These are phyloP conservation scores for Pyrenophora graminea DNA, from an alignment of 2,329 filamentous ascomycete genomes.

Conservation along the genomic window DNA sequence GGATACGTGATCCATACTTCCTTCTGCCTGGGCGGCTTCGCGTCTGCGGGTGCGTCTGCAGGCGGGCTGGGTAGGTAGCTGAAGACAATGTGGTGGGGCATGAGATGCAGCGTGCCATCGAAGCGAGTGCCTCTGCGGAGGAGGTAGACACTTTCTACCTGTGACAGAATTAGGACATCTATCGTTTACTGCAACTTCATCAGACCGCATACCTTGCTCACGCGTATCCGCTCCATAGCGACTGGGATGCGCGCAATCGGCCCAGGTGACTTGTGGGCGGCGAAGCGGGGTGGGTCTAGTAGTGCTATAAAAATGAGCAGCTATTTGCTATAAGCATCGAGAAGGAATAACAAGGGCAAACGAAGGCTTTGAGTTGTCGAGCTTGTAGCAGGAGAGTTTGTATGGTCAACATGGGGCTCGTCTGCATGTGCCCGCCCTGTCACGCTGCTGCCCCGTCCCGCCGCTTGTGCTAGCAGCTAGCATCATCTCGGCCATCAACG, in stretches of 20 bases:
- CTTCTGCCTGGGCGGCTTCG: conserved; percentile 56
- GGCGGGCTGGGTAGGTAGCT: conserved; percentile 56
- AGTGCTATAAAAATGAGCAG: conserved; percentile 5
- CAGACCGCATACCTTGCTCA: conserved; percentile 48
- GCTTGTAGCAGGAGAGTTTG: conserved; percentile 12
- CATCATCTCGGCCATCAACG: conserved; percentile 25
- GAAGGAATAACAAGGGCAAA: conserved; percentile 1
- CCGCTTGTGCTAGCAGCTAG: conserved; percentile 21
- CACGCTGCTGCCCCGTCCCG: conserved; percentile 26
- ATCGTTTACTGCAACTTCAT: neutral
- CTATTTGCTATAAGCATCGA: conserved; percentile 8
- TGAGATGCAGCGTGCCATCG: conserved; percentile 65
- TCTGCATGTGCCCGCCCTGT: conserved; percentile 28
- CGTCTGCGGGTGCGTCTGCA: conserved; percentile 40
- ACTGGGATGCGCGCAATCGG: neutral
- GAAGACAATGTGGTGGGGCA: conserved; percentile 68
- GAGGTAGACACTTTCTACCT: conserved; percentile 67
- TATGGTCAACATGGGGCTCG: conserved; percentile 23
- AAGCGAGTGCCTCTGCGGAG: conserved; percentile 61
- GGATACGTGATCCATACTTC: conserved; percentile 95
- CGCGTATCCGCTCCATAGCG: conserved; percentile 53
- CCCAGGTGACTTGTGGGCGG: neutral
- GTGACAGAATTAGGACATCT: neutral
- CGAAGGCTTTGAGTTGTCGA: conserved; percentile 8
- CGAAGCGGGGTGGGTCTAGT: conserved; percentile 4